A percentile compares a stretch with the other conserved stretches of the same genome.
phyloP scores from a whole-genome alignment of 495 filamentous ascomycete genomes.

The Xylaria palmicola region DNA sequence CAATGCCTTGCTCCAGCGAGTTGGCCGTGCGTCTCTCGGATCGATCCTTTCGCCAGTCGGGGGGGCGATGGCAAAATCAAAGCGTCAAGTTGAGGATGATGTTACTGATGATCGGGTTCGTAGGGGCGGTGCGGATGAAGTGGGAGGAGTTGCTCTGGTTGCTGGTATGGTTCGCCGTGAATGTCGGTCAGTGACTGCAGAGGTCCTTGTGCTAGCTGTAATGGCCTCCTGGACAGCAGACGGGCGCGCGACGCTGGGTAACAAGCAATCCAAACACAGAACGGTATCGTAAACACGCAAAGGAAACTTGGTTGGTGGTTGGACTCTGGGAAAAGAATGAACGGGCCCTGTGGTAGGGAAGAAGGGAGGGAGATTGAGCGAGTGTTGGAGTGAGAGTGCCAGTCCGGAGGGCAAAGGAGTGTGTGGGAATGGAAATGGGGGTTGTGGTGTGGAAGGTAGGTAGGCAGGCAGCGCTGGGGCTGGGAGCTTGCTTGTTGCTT shows the following conservation, averaged over 20 bases:
- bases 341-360: no score
- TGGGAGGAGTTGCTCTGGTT: background rate
- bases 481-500: no score
- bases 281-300: constrained; percentile 9
- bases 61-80: background rate
- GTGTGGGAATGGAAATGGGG: constrained; percentile 8
- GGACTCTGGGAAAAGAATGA: background rate
- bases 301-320: background rate
- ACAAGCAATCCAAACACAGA: constrained; percentile 1
- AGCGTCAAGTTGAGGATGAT: background rate
- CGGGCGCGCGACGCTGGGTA: constrained; percentile 1
- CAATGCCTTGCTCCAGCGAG: background rate
- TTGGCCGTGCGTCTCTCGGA: background rate
- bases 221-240: constrained; percentile 3
- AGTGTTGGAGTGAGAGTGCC: background rate
- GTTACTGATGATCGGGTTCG: background rate
- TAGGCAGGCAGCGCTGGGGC: background rate
- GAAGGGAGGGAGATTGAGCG: no score
- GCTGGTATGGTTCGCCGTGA: background rate
- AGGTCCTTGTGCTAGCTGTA: background rate
- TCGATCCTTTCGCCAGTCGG: background rate
- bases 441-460: background rate
- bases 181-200: background rate
- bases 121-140: background rate
- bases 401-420: constrained; percentile 5